These are phyloP conservation scores for Phoma herbarum DNA, from an alignment of 2,329 filamentous ascomycete genomes.

Conservation along the genomic window DNA sequence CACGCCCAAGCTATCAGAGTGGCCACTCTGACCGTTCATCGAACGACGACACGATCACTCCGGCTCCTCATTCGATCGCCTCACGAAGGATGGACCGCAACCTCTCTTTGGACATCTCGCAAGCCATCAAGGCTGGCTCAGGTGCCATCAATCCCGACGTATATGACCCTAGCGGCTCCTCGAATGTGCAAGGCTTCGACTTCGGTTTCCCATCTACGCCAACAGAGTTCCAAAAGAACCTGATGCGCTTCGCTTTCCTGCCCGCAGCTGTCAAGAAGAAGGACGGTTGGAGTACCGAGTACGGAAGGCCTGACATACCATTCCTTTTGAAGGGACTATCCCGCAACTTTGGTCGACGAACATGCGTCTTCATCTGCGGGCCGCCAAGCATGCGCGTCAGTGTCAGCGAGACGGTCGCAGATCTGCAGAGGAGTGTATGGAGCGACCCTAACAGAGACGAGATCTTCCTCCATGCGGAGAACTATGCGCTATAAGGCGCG, in stretches of 20 bases:
- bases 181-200: conserved; percentile 51
- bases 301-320: conserved; percentile 86
- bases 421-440: conserved; percentile 84
- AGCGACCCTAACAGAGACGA: conserved; percentile 80
- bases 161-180: conserved; percentile 29
- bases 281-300: conserved; percentile 90
- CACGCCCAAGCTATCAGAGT: conserved; percentile 35
- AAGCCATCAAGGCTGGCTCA: conserved; percentile 45
- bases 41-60: conserved; percentile 40
- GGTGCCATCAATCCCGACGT: conserved; percentile 57
- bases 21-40: conserved; percentile 27
- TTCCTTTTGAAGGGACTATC: conserved; percentile 87
- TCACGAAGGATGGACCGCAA: conserved; percentile 54
- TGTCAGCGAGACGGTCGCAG: conserved; percentile 84
- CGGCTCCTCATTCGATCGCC: conserved; percentile 42
- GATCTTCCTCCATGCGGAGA: conserved; percentile 94
- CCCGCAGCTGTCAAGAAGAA: conserved; percentile 59
- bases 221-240: conserved; percentile 85
- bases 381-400: conserved; percentile 87
- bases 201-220: conserved; percentile 82
- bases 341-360: conserved; percentile 79
- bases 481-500: conserved; percentile 77
- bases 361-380: conserved; percentile 92
- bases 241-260: conserved; percentile 91
- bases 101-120: conserved; percentile 55